Evolutionary conservation across 352 stramenopile species (phyloP).

Genomic region (Elongisporangium undulatum): DNA sequence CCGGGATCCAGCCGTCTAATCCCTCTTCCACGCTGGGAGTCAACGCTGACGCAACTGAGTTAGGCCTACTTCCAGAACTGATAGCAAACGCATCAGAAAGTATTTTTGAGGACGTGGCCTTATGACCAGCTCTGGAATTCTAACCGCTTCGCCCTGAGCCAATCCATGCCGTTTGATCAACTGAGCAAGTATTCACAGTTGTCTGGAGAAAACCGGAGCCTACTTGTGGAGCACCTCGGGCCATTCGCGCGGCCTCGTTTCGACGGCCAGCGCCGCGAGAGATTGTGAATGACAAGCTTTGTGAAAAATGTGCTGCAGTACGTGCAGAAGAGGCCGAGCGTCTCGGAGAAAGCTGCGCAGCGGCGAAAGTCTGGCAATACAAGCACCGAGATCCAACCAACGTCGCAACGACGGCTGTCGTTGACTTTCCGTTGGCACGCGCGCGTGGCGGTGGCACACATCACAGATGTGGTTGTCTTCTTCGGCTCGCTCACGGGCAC

Average conservation of each 20-base stretch:
- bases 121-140: too few species aligned
- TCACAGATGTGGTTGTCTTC: slow-evolving; percentile 63
- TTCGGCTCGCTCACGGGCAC: slow-evolving; percentile 91
- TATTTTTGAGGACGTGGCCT: too few species aligned
- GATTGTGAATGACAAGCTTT: not conserved
- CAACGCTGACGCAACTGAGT: too few species aligned
- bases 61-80: too few species aligned
- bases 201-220: too few species aligned
- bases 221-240: not conserved
- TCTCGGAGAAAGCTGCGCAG: not conserved
- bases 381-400: not conserved
- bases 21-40: too few species aligned
- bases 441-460: not conserved
- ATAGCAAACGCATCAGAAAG: too few species aligned
- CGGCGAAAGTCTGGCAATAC: not conserved
- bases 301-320: not conserved
- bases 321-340: not conserved
- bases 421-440: not conserved
- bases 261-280: not conserved
- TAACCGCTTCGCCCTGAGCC: too few species aligned
- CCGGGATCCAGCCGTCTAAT: too few species aligned
- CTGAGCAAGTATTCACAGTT: too few species aligned
- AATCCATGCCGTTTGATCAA: too few species aligned
- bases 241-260: not conserved
- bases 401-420: not conserved